phyloP scores from a whole-genome alignment of 345 rosid species.

The Hibiscus syriacus region DNA sequence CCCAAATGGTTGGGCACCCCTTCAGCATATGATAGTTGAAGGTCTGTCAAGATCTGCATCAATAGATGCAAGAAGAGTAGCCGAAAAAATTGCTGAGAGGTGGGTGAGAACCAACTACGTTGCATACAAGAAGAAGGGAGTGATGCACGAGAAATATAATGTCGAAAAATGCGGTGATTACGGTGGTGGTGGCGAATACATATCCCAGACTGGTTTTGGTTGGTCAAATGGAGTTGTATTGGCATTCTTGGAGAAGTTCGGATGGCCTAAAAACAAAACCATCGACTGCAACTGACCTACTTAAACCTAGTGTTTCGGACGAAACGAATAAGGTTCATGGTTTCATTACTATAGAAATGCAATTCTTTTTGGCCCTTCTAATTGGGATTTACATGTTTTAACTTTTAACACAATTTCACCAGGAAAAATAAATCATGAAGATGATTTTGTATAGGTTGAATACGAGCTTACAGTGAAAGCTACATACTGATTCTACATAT shows the following conservation, averaged over 20 bases:
- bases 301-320: neutral
- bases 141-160: constrained; percentile 46
- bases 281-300: constrained; percentile 24
- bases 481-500: too few relatives aligned
- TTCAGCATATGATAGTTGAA: constrained; percentile 72
- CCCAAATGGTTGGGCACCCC: constrained; percentile 95
- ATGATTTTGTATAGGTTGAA: too few relatives aligned
- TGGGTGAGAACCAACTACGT: constrained; percentile 69
- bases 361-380: too few relatives aligned
- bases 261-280: constrained; percentile 47
- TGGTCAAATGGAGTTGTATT: constrained; percentile 92
- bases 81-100: constrained; percentile 60
- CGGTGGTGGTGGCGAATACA: constrained; percentile 47
- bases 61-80: constrained; percentile 49
- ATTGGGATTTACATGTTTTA: too few relatives aligned
- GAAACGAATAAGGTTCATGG: neutral
- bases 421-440: too few relatives aligned
- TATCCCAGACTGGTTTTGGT: constrained; percentile 70
- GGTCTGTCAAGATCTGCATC: constrained; percentile 53
- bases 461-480: too few relatives aligned
- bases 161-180: constrained; percentile 36
- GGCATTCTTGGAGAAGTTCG: constrained; percentile 84
- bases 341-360: neutral
- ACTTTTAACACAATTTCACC: too few relatives aligned
- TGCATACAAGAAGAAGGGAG: constrained; percentile 37